Base-by-base conservation (phyloP, 2,329 filamentous ascomycete species). In the Nemania sp. region DNA sequence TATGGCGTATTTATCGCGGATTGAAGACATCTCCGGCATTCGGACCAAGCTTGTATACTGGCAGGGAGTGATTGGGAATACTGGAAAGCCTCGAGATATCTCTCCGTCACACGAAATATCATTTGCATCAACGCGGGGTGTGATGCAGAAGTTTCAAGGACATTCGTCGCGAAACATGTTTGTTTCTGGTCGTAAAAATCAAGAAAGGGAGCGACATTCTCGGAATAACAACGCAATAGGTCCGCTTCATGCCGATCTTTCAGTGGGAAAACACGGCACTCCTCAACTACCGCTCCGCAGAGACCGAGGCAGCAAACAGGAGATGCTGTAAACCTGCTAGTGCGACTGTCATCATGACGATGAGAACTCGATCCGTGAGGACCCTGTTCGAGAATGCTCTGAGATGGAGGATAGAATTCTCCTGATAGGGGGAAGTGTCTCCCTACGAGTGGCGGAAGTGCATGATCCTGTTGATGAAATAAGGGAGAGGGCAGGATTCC, bases 111-210 rank as follows among this genome's bases (percentile, higher is more conserved):
- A 15, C 3, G 35, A 4, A 29, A 51, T 15, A 60, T 60, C 5
- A 52, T 52, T 20, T 29, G 38, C 57, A 52, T 60, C 27, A 60
- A 27, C 29, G n/a, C 20, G 45, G 57, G 57, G 15, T 20, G 57
- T 5, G 15, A 51, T 11, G 45, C 57, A 38, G 45, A 29, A 11
- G 57, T 45, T 13, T 60, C 57, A 26, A 29, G 45, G 20, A 60
- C 32, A 5, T 29, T 38, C 45, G 26, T 60, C 22, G 29, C 45
- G 22, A 60, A 60, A 27, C 20, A 8, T 32, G 29, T 51, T 10
- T 38, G 20, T 20, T 60, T n/a, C 52, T 45, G 51, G 15, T 60
- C 57, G 32, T 27, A 27, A 38, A 60, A n/a, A 24, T 60, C 57
- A 20, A 60, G 51, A 7, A 27, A 52, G 2, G 47, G 29, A 18